These are phyloP conservation scores for Jatropha multifida DNA, from an alignment of 441 rosid genomes.

Conservation along the genomic window DNA sequence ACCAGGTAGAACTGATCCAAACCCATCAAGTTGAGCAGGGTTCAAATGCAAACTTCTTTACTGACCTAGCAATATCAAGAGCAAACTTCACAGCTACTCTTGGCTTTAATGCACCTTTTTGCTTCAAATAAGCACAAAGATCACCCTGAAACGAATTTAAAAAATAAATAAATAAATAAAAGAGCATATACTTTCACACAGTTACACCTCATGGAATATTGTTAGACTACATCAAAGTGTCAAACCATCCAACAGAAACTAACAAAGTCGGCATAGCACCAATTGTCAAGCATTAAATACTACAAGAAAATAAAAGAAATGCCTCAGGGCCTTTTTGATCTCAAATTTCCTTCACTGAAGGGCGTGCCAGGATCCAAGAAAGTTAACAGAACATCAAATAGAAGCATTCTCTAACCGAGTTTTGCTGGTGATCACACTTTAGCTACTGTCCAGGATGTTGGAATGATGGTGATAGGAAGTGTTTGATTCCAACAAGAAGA, in stretches of 20 bases:
- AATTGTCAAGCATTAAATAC: not conserved
- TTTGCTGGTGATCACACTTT: not conserved
- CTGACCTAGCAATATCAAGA: conserved; percentile 77
- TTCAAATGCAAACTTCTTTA: conserved; percentile 4
- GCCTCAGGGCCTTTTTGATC: not conserved
- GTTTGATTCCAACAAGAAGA: not conserved
- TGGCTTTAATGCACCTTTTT: conserved; percentile 53
- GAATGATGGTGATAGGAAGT: not conserved
- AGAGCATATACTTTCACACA: not conserved
- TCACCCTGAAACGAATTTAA: conserved; percentile 55
- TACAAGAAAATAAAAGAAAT: not conserved
- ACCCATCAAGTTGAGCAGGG: no score
- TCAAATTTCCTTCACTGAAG: not conserved
- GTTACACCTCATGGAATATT: not conserved
- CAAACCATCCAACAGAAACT: not conserved
- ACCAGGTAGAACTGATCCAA: no score
- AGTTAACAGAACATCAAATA: not conserved
- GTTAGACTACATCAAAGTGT: not conserved
- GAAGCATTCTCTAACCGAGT: not conserved
- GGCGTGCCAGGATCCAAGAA: not conserved
- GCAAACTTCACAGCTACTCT: conserved; percentile 67
- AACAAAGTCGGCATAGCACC: not conserved
- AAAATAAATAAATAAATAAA: not conserved
- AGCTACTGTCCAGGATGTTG: not conserved
- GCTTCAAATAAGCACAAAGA: conserved; percentile 63